Base-by-base conservation (phyloP, 2,329 filamentous ascomycete genomes). In the Hymenoscyphus linearis region DNA sequence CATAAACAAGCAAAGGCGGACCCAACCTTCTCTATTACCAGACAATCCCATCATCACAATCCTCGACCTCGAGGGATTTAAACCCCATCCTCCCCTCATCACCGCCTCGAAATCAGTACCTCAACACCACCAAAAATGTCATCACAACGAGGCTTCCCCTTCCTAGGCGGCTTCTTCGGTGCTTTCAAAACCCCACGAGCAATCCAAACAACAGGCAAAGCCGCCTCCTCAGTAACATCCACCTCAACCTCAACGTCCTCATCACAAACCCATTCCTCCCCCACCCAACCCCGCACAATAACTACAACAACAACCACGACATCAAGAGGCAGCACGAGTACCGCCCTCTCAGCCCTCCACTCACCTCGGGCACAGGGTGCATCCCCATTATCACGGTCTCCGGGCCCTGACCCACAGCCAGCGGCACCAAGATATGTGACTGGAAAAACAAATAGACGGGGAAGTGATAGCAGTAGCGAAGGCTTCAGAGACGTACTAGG, bases 381-480 rank as follows among this genome's bases (percentile, higher is more conserved):
- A 2, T 68, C 64, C 13, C 68, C 69, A 3, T 55, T 70, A 47
- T 66, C 66, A 7, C 64, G 58, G 10, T 68, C 67, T 6, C 67
- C 66, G 5, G 66, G 63, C 13, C 59, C 61, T 26, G 47, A 58
- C 37, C 27, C 22, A 40, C 18, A n/a, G 4, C 40, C n/a, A 5
- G 13, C 26, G 13, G 25, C 37, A 34, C 58, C 59, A 27, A 55
- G 64, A 57, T 67, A 68, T 57, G 64, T 67, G 26, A 50, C 65
- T 2, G 60, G 52, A 16, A 56, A 52, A 22, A 64, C 66, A 35
- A 63, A 60, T 16, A 62, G 72, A 53, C 63, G 89, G 60, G 89
- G 88, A 27, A 91, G 87, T 67, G 89, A 92, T 67, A 90, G 86
- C 74, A 88, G 84, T 65, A 86, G 82, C 58, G 89, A 92, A 70